Percentiles rank a stretch among this genome's conserved stretches.
Evolutionary conservation across 129 eudicot genomes (phyloP).

Genomic region (Arctium minus): DNA sequence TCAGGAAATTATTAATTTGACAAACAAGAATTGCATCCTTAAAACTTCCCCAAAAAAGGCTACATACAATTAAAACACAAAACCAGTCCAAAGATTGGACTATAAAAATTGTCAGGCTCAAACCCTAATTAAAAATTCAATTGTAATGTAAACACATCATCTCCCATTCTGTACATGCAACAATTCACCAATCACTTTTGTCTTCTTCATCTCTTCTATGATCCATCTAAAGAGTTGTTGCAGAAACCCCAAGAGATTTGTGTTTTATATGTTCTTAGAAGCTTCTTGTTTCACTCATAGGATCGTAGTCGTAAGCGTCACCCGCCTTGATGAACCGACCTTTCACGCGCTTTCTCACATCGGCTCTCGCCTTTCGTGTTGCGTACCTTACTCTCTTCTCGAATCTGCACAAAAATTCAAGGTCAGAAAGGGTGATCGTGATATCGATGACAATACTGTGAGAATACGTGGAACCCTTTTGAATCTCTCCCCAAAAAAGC

Average conservation of each 20-base stretch:
- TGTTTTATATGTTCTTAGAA: constrained; percentile 23
- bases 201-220: not conserved
- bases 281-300: constrained; percentile 58
- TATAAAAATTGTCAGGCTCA: constrained; percentile 24
- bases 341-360: constrained; percentile 75
- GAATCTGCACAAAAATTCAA: constrained; percentile 37
- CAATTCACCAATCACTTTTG: not conserved
- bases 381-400: constrained; percentile 80
- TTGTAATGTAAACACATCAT: constrained; percentile 19
- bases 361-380: constrained; percentile 89
- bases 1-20: not conserved
- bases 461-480: not conserved
- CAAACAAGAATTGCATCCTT: constrained; percentile 14
- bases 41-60: constrained; percentile 5
- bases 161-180: constrained; percentile 15
- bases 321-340: constrained; percentile 88
- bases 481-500: not conserved
- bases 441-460: not conserved
- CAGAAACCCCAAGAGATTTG: not conserved
- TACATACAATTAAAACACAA: constrained; percentile 18
- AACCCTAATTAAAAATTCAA: constrained; percentile 13
- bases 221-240: not conserved
- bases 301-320: constrained; percentile 80
- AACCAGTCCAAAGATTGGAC: constrained; percentile 17
- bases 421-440: not conserved